Evolutionary conservation across 441 rosid genomes (phyloP).

Genomic region (Corymbia calophylla): DNA sequence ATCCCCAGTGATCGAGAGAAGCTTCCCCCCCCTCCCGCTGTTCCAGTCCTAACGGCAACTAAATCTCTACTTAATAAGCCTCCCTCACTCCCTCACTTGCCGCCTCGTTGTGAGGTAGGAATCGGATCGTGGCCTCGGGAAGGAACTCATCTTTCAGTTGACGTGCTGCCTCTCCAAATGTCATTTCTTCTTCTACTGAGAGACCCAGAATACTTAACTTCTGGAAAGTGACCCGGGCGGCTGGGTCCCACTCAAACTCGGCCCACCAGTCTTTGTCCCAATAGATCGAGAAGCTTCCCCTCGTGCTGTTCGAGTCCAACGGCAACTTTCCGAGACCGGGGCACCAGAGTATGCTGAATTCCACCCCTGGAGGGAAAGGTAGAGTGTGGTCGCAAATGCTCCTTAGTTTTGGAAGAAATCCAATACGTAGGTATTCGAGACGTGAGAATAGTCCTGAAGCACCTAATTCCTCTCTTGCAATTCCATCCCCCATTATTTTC

Average conservation of each 20-base stretch:
- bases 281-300: fast-evolving
- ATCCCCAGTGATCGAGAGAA: no score
- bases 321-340: background rate
- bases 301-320: fast-evolving
- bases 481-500: background rate
- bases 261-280: fast-evolving
- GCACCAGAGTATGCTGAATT: fast-evolving
- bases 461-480: background rate
- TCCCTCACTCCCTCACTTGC: background rate
- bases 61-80: background rate
- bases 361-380: background rate
- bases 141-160: fast-evolving
- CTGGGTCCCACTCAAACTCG: background rate
- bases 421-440: fast-evolving
- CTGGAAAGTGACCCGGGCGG: fast-evolving
- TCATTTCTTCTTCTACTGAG: background rate
- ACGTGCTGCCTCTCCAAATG: background rate
- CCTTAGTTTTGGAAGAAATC: fast-evolving
- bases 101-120: background rate
- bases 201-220: fast-evolving
- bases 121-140: no score
- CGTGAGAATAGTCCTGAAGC: background rate
- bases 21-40: no score
- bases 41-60: no score
- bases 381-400: background rate